Base-by-base conservation (phyloP, 192 early-diverging fungal genomes). In the Funneliformis geosporum region DNA sequence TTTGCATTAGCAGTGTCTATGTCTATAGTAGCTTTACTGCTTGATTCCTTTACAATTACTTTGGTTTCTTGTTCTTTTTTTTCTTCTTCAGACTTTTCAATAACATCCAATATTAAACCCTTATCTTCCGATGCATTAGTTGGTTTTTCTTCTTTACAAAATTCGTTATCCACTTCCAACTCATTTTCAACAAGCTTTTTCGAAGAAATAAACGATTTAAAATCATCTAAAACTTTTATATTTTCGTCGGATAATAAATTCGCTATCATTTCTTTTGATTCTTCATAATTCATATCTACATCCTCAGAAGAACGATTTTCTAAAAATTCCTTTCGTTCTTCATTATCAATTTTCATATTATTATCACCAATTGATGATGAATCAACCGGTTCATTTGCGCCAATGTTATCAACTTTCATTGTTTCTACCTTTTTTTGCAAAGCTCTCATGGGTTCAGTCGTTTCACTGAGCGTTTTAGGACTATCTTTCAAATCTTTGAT, bases 341-440 rank as follows among this genome's bases (percentile, higher is more conserved):
- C 62, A 10, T 33, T 25, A 65, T 65, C 62, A 65, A 65, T 14
- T 33, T 65, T 65, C 62, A 65, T 59, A 59, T 18, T 21, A 59
- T 59, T 59, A 9, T 12, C 55, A 59, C 55, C 55, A 59, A 21
- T 14, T 25, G 28, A 33, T 11, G 28, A 21, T 7, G 62, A 33
- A 65, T 14, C 14, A 65, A 4, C 4, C 12, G 1, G 5, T 33
- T 25, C 25, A 33, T 65, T 28, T n/a, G 5, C 27, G 9, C 28
- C 12, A 28, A 10, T 25, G 27, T 0, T 8, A 28, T 28, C 62
- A 65, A 65, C 62, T 65, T 65, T 65, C 62, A 65, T 65, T 28
- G 62, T 65, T 27, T 65, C 62, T 8, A 65, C 62, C 27, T 65
- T 65, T 65, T 65, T 65, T 65, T 65, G 62, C 14, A 65, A 4